Evolutionary conservation across 495 filamentous ascomycete genomes (phyloP), one percentile per base, ranked within the genome.

Genomic region (Bacidia gigantensis): DNA sequence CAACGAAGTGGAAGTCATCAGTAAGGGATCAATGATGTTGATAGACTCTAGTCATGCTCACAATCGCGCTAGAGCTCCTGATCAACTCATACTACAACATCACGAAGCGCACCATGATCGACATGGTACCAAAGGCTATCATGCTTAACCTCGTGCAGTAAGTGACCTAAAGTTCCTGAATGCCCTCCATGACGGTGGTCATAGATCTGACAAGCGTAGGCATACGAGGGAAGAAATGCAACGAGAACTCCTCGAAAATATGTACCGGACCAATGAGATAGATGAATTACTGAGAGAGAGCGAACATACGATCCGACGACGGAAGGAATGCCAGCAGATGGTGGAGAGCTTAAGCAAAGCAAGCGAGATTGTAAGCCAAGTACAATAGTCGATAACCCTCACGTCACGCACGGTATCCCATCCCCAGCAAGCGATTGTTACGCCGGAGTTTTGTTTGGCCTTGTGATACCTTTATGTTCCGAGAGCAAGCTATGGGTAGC

Each of bases 121-220:
- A 99, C 61, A 99, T 97, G 93, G 93, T 99, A 2, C 93, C 93
- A 38, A 99, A 99, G 72, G 92, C 93, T 18, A 92, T 99, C 68
- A 99, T 99, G 93, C 77, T 96, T 48, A 95, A 81, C 51, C 79
- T 99, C 39, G 93, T 99, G 23, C 80, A 86, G 87, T 95, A 81
- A 56, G 87, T 80, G 42, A 23, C 44, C 3, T 9, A 40, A 2
- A 0, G 11, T 32, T 21, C 11, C 14, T 14, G 11, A 1, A n/a
- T n/a, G n/a, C n/a, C n/a, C 35, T 39, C 11, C 14, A 9, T 29
- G n/a, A n/a, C n/a, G n/a, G n/a, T n/a, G n/a, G n/a, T n/a, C n/a
- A n/a, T n/a, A 44, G 9, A 22, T 7, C 14, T 44, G 41, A n/a
- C 20, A 9, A 9, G 7, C 9, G 12, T 57, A 95, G 89, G 65